Conservation (phyloP, 192 early-diverging fungal genomes). For the Chytriomyces sp. region DNA sequence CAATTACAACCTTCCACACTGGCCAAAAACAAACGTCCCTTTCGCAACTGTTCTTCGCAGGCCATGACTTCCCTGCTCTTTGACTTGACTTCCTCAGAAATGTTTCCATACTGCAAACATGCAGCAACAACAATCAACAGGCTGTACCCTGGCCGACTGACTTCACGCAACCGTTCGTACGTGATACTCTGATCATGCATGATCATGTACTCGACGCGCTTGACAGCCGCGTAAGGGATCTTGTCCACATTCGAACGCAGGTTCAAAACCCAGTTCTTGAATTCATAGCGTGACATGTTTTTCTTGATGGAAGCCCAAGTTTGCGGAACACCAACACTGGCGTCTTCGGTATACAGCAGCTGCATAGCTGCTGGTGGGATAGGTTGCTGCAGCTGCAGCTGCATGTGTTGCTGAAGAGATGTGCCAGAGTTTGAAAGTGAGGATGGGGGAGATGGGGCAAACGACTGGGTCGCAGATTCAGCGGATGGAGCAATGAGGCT, state of each 20-base stretch:
- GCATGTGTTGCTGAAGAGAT: background rate
- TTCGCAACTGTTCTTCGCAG: conserved; percentile 3
- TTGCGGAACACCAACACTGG: conserved; percentile 7
- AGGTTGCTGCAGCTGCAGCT: background rate
- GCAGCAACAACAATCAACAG: conserved; percentile 62
- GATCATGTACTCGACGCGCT: conserved; percentile 57
- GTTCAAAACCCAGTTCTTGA: conserved; percentile 56
- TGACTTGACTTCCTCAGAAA: conserved; percentile 42
- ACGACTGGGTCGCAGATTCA: background rate
- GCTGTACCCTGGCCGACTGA: conserved; percentile 53
- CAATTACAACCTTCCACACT: conserved; percentile 7
- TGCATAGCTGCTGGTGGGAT: background rate
- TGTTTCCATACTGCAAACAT: conserved; percentile 56
- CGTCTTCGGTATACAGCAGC: background rate
- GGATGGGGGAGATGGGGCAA: background rate
- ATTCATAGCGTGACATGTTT: conserved; percentile 49
- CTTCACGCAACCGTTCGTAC: conserved; percentile 57
- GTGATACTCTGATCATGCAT: conserved; percentile 54
- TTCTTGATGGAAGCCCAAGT: conserved; percentile 54
- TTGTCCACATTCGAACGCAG: conserved; percentile 46
- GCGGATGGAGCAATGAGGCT: conserved; percentile 4
- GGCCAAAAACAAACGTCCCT: conserved; percentile 14
- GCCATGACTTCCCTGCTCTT: conserved; percentile 18
- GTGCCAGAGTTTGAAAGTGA: background rate
- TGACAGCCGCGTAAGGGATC: conserved; percentile 42